Percentiles rank a stretch among this genome's conserved stretches.
Evolutionary conservation across 345 rosid species (phyloP).

Genomic region (Iberis pinnata): DNA sequence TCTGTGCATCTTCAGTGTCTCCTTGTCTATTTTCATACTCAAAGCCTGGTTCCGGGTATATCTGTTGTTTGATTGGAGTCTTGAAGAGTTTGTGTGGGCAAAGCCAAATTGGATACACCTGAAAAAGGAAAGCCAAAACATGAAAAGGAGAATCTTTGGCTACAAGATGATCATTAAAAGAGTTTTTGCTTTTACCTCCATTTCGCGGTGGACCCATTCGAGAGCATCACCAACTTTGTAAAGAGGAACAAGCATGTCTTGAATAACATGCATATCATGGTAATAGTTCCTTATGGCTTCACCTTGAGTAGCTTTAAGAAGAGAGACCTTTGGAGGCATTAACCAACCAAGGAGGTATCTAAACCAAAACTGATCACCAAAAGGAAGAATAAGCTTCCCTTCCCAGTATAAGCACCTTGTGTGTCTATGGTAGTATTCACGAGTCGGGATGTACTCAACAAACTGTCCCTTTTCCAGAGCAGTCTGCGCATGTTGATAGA

Average conservation of each 20-base stretch:
- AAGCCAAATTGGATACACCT: slow-evolving; percentile 95
- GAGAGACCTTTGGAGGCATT: slow-evolving; percentile 99
- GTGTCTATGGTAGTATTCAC: slow-evolving; percentile 97
- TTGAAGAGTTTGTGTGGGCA: slow-evolving; percentile 91
- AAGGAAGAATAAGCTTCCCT: slow-evolving; percentile 97
- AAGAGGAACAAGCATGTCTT: slow-evolving; percentile 97
- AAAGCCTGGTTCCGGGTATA: slow-evolving; percentile 93
- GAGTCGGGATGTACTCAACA: slow-evolving; percentile 91
- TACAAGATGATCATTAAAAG: background rate
- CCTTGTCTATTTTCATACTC: slow-evolving; percentile 83
- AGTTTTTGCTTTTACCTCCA: slow-evolving; percentile 63
- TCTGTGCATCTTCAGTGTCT: slow-evolving; percentile 82
- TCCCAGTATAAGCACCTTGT: slow-evolving; percentile 98
- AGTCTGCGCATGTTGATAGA: slow-evolving; percentile 86
- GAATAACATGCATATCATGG: slow-evolving; percentile 97
- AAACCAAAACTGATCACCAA: slow-evolving; percentile 95
- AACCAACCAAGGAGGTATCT: slow-evolving; percentile 92
- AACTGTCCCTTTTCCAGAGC: slow-evolving; percentile 85
- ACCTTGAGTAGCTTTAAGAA: slow-evolving; percentile 98
- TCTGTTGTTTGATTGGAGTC: slow-evolving; percentile 79
- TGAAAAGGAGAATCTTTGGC: slow-evolving; percentile 5
- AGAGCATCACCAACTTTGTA: slow-evolving; percentile 96
- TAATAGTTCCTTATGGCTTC: slow-evolving; percentile 96
- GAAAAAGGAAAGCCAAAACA: slow-evolving; percentile 5
- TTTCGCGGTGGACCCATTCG: slow-evolving; percentile 85